Percentiles rank a stretch among this genome's conserved stretches.
Evolutionary conservation across 2,329 filamentous ascomycete genomes (phyloP).

Genomic region (Cylindrodendrum hubeiense): DNA sequence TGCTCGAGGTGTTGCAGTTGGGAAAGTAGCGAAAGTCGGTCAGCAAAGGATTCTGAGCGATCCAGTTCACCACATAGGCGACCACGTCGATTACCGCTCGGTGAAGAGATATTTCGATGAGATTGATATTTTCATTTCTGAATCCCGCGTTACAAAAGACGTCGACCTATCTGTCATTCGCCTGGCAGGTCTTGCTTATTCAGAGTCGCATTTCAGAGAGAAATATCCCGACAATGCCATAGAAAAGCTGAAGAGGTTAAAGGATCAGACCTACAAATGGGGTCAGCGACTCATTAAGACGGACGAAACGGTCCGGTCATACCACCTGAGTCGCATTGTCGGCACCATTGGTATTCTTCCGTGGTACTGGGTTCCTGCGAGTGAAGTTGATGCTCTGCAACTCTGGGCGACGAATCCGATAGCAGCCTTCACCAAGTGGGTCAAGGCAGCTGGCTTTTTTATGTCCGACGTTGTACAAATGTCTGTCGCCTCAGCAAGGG

Average conservation of each 20-base stretch:
- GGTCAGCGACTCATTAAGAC: conserved; percentile 31
- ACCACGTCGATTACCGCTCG: conserved; percentile 37
- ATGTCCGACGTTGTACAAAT: neutral
- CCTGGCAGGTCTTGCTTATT: conserved; percentile 37
- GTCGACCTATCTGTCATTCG: conserved; percentile 23
- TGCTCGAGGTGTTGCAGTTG: conserved; percentile 39
- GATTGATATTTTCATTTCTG: conserved; percentile 34
- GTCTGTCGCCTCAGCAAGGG: conserved; percentile 20
- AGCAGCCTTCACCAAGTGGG: neutral
- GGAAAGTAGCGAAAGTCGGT: conserved; percentile 39
- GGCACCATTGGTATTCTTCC: conserved; percentile 36
- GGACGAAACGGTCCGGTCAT: conserved; percentile 19
- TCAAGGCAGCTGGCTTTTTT: conserved; percentile 11
- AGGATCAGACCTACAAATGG: conserved; percentile 1
- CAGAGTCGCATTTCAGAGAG: conserved; percentile 13
- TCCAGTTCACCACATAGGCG: neutral
- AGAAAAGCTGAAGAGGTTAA: conserved; percentile 16
- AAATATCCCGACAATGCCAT: conserved; percentile 9
- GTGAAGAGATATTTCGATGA: conserved; percentile 44
- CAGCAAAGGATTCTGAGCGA: conserved; percentile 21
- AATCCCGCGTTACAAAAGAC: neutral
- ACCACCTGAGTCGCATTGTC: conserved; percentile 38
- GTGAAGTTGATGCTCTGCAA: conserved; percentile 30
- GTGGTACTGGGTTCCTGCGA: conserved; percentile 41
- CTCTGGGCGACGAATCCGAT: conserved; percentile 35